Evolutionary conservation across 1,284 basidiomycete genomes (phyloP), one percentile per base, ranked within the genome.

Genomic region (Schizophyllum amplum): DNA sequence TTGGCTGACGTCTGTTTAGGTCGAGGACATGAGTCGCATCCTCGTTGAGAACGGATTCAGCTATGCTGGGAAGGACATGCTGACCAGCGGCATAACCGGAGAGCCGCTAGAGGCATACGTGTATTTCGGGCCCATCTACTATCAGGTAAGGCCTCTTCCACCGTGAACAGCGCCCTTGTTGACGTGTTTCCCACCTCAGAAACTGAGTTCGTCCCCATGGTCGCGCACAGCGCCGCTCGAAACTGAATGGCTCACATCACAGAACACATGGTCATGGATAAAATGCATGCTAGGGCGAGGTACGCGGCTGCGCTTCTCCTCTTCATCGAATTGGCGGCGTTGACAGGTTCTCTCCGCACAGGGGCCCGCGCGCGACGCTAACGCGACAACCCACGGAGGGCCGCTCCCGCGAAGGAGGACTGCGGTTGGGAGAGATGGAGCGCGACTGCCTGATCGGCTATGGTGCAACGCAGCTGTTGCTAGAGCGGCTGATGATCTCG

Each of bases 201-300:
- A 91, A 87, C 75, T 91, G 56, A 91, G 87, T 90, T 69, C 73
- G 86, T 68, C 54, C 20, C 24, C 51, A 50, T 33, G 11, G 47
- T 42, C 46, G 49, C 50, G 24, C 24, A 24, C 21, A 49, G 33
- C 55, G 53, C 53, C 52, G 53, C 26, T 59, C 42, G 52, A 57
- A 11, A 25, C 26, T 27, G 54, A 57, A 42, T 42, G 17, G 33
- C 33, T 9, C 57, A 57, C 51, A 58, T 52, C 64, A 46, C 59
- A 88, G 87, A 93, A 77, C 94, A 95, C 75, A 97, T 96, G 94
- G 95, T 98, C 60, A 92, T 97, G 86, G 95, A 98, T 77, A 99
- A 99, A 80, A 99, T 99, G 97, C 97, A 99, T 67, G 97, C 97
- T 62, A 87, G 97, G 61, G 94, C 95, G 52, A 88, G 92, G 91